Conservation (phyloP, 768 basidiomycete species). For the Suillus ampliporus region DNA sequence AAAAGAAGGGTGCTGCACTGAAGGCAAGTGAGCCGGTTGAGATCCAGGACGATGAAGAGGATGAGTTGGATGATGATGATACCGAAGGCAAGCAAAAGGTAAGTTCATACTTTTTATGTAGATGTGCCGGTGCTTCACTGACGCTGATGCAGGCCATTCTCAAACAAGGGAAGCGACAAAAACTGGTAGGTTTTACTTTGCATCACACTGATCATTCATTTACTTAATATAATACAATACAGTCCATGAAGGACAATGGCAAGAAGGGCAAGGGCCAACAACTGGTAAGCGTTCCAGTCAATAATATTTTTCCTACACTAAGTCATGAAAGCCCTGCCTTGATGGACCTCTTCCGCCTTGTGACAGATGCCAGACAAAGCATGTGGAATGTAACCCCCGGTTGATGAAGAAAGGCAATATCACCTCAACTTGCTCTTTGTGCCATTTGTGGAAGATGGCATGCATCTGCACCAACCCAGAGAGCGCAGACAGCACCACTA, state of each 20-base stretch:
- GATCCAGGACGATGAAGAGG: not conserved
- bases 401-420: not conserved
- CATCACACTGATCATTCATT: too few relatives aligned
- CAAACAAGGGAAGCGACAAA: not conserved
- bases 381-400: not conserved
- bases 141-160: not conserved
- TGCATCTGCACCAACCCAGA: not conserved
- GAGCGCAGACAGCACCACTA: not conserved
- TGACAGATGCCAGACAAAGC: not conserved
- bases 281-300: not conserved
- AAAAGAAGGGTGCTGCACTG: not conserved
- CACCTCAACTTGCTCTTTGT: not conserved
- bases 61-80: not conserved
- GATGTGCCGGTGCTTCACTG: not conserved
- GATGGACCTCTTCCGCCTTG: not conserved
- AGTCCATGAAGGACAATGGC: not conserved
- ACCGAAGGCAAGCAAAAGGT: not conserved
- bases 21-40: not conserved
- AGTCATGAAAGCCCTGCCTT: not conserved
- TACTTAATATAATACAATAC: not conserved
- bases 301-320: not conserved
- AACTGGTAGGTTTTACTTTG: not conserved
- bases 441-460: not conserved
- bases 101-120: not conserved
- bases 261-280: not conserved